Evolutionary conservation across 176 grass and related monocot species (phyloP).

Genomic region (Eragrostis curvula): DNA sequence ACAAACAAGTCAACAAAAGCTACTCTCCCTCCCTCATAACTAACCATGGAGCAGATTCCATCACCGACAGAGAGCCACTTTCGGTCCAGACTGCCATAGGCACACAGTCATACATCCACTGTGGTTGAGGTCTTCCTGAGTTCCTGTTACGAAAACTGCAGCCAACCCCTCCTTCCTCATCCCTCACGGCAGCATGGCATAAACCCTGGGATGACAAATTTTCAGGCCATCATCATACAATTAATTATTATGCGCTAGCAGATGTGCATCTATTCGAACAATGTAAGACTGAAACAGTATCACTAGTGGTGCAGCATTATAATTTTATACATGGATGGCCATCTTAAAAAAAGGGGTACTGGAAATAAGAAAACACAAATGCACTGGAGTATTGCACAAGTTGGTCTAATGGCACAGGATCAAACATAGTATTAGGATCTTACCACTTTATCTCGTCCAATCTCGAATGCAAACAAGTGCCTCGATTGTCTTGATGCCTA

Average conservation of each 20-base stretch:
- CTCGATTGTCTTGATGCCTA: conserved; percentile 62
- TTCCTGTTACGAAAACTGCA: background rate
- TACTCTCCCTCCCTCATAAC: background rate
- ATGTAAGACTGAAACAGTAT: background rate
- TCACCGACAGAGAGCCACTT: background rate
- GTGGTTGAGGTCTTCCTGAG: background rate
- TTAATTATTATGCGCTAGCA: background rate
- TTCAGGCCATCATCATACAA: background rate
- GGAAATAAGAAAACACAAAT: background rate
- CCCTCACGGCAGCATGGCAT: conserved; percentile 3
- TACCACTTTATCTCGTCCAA: conserved; percentile 54
- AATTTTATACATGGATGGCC: too few relatives aligned
- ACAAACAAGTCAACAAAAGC: background rate
- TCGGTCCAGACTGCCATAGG: background rate
- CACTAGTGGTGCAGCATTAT: background rate
- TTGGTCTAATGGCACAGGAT: background rate
- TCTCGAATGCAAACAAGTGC: conserved; percentile 58
- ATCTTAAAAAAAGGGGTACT: background rate
- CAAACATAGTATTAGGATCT: background rate
- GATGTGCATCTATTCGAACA: background rate
- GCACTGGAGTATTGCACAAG: background rate
- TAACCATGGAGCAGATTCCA: background rate
- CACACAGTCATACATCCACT: conserved; percentile 1
- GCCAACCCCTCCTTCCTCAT: background rate
- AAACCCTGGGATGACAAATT: background rate